A percentile compares a stretch with the other conserved stretches of the same genome.
phyloP scores from a whole-genome alignment of 768 basidiomycete species.

The Tulasnella sp. region DNA sequence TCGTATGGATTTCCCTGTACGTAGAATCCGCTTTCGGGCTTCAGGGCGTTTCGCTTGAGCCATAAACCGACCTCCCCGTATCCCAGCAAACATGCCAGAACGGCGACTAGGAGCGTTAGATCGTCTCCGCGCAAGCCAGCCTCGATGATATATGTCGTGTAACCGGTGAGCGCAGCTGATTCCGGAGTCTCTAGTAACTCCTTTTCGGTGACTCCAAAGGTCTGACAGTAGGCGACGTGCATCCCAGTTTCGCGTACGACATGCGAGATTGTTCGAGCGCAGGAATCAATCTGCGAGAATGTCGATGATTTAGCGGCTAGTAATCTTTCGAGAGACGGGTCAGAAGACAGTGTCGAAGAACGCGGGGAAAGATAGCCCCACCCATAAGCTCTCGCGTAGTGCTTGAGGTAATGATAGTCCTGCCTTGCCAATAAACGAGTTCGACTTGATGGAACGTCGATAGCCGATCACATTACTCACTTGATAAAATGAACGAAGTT shows the following conservation, averaged over 20 bases:
- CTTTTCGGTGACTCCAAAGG: slow-evolving; percentile 52
- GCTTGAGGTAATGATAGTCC: slow-evolving; percentile 70
- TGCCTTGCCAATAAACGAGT: slow-evolving; percentile 42
- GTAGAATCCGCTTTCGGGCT: slow-evolving; percentile 40
- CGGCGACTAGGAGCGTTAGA: slow-evolving; percentile 61
- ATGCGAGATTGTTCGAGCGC: slow-evolving; percentile 50
- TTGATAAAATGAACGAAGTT: slow-evolving; percentile 77
- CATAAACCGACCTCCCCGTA: slow-evolving; percentile 89
- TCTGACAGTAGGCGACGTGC: slow-evolving; percentile 58
- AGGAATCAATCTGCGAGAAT: slow-evolving; percentile 49
- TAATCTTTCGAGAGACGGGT: slow-evolving; percentile 35
- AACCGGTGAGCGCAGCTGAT: slow-evolving; percentile 63
- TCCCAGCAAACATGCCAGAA: slow-evolving; percentile 77
- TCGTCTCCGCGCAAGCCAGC: slow-evolving; percentile 63
- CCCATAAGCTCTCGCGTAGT: slow-evolving; percentile 77
- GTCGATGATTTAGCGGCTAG: slow-evolving; percentile 66
- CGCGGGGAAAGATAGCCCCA: slow-evolving; percentile 23
- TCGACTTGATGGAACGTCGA: background rate
- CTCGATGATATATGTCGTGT: slow-evolving; percentile 79
- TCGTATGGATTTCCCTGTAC: slow-evolving; percentile 63
- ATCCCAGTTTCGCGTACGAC: slow-evolving; percentile 59
- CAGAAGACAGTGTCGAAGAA: background rate
- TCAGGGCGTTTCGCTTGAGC: slow-evolving; percentile 48
- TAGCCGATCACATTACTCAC: slow-evolving; percentile 30
- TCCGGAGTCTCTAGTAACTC: slow-evolving; percentile 56